A percentile compares a stretch with the other conserved stretches of the same genome.
Evolutionary conservation across 768 basidiomycete genomes (phyloP).

Genomic region (Hemileccinum rubropunctum): DNA sequence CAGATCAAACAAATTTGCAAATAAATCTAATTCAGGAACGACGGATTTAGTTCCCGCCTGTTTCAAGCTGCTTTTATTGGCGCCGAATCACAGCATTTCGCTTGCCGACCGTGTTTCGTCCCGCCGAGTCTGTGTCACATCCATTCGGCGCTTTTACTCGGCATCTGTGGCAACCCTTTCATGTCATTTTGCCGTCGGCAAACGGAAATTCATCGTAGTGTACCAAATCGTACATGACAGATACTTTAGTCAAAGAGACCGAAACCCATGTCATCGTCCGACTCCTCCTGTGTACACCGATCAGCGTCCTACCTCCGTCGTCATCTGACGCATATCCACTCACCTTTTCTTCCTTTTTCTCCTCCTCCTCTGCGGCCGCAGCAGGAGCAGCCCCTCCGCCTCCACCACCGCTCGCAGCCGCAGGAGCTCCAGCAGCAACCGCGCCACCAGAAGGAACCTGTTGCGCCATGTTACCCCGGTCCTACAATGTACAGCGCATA

Average conservation of each 20-base stretch:
- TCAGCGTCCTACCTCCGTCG: conserved; percentile 1
- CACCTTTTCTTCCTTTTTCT: conserved; percentile 90
- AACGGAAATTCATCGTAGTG: not conserved
- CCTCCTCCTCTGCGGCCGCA: conserved; percentile 71
- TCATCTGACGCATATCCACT: conserved; percentile 19
- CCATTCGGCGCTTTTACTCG: conserved; percentile 15
- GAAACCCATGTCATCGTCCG: conserved; percentile 99
- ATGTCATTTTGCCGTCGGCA: conserved; percentile 27
- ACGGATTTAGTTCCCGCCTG: conserved; percentile 1
- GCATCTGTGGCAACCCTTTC: conserved; percentile 10
- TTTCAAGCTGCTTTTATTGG: conserved; percentile 2
- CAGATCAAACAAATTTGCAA: conserved; percentile 15
- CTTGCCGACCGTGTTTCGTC: not conserved
- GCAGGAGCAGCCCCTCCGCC: conserved; percentile 48
- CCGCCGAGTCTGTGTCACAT: conserved; percentile 1
- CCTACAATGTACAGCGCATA: conserved; percentile 1
- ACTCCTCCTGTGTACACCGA: conserved; percentile 64
- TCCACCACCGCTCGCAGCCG: conserved; percentile 41
- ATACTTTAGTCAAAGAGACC: conserved; percentile 87
- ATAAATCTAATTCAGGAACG: conserved; percentile 9
- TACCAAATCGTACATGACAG: not conserved
- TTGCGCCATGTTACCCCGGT: conserved; percentile 4
- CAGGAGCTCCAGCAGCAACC: conserved; percentile 56
- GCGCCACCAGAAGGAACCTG: conserved; percentile 92
- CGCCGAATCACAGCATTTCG: not conserved